Conservation (phyloP, 2,329 filamentous ascomycete species). For the Neocatenulostroma microsporum region DNA sequence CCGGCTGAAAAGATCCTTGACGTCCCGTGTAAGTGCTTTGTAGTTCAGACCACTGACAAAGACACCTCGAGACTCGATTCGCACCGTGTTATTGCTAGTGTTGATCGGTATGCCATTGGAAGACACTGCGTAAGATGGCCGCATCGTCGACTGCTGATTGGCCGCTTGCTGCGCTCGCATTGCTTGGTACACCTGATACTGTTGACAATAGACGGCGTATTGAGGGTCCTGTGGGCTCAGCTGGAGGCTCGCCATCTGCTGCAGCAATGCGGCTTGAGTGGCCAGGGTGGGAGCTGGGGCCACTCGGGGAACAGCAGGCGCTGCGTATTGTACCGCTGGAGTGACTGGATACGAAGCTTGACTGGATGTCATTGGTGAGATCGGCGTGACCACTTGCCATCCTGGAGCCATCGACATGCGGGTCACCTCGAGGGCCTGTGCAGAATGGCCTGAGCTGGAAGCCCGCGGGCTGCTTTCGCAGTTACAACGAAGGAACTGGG, state of each 20-base stretch:
- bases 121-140: constrained; percentile 6
- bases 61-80: constrained; percentile 22
- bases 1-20: constrained; percentile 19
- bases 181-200: constrained; percentile 3
- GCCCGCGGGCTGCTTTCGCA: constrained; percentile 14
- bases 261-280: constrained; percentile 1
- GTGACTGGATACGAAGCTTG: constrained; percentile 5
- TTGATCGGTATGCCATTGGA: constrained; percentile 22
- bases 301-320: not conserved
- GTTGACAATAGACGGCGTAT: constrained; percentile 5
- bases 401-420: constrained; percentile 12
- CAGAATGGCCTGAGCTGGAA: constrained; percentile 12
- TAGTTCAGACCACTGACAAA: constrained; percentile 24
- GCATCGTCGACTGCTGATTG: constrained; percentile 3
- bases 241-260: constrained; percentile 6
- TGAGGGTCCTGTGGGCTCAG: constrained; percentile 6
- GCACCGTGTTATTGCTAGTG: constrained; percentile 16
- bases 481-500: constrained; percentile 19
- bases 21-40: constrained; percentile 20
- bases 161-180: not conserved
- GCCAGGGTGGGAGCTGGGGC: not conserved
- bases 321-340: constrained; percentile 2
- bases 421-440: constrained; percentile 8
- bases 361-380: not conserved
- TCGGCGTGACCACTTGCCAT: constrained; percentile 13